A percentile compares a stretch with the other conserved stretches of the same genome.
Evolutionary conservation across 2,329 filamentous ascomycete genomes (phyloP).

Genomic region (Hymenoscyphus infarciens): DNA sequence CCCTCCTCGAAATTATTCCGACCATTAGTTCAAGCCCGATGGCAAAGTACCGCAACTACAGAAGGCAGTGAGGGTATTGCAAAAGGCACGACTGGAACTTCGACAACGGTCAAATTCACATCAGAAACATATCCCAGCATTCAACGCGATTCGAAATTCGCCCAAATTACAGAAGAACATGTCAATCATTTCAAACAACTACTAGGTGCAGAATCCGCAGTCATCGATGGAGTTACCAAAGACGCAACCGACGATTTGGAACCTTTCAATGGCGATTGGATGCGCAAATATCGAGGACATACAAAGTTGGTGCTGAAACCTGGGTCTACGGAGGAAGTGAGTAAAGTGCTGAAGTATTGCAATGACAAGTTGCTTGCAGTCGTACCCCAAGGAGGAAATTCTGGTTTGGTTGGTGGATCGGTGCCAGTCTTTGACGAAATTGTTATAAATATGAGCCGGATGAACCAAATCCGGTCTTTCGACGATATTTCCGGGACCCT

Average conservation of each 20-base stretch:
- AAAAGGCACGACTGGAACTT: conserved; percentile 29
- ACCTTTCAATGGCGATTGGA: conserved; percentile 96
- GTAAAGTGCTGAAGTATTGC: conserved; percentile 88
- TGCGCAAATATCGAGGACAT: conserved; percentile 96
- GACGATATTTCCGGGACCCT: conserved; percentile 89
- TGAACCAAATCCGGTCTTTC: conserved; percentile 89
- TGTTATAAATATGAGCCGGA: conserved; percentile 81
- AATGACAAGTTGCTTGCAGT: conserved; percentile 90
- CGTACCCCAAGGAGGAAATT: conserved; percentile 96
- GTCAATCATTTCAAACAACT: conserved; percentile 77
- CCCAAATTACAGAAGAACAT: conserved; percentile 70
- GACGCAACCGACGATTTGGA: conserved; percentile 78
- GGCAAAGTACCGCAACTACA: conserved; percentile 32
- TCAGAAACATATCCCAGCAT: conserved; percentile 82
- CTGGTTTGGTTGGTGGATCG: conserved; percentile 89
- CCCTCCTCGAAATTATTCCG: conserved; percentile 21
- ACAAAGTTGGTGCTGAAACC: conserved; percentile 84
- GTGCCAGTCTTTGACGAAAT: conserved; percentile 99
- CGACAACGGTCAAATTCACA: conserved; percentile 66
- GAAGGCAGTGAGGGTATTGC: conserved; percentile 30
- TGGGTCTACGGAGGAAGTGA: conserved; percentile 79
- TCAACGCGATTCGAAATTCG: conserved; percentile 74
- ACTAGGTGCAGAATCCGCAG: conserved; percentile 73
- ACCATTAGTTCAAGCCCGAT: conserved; percentile 27
- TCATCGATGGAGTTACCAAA: conserved; percentile 77